Conservation (phyloP, 495 filamentous ascomycete genomes). For the Penicillium lividum region DNA sequence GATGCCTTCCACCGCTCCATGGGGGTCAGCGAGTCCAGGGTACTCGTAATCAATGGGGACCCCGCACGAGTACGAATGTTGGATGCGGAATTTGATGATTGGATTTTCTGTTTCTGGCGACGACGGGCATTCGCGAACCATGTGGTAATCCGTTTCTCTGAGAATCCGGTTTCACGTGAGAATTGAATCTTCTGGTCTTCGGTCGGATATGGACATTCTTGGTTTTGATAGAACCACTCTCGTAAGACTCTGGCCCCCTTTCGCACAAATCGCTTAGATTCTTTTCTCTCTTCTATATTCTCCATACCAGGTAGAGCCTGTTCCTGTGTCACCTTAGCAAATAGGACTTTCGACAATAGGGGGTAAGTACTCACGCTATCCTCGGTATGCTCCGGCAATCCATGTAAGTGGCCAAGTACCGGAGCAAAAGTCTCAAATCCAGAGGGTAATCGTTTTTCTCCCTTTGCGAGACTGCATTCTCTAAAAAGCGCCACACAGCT, state of each 20-base stretch:
- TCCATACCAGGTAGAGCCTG: background rate
- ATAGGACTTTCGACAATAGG: background rate
- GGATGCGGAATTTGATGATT: constrained; percentile 51
- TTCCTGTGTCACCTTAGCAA: background rate
- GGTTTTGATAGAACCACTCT: constrained; percentile 43
- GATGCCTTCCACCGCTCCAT: constrained; percentile 80
- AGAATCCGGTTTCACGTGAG: constrained; percentile 38
- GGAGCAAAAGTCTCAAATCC: constrained; percentile 49
- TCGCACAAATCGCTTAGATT: constrained; percentile 61
- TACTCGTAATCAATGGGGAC: constrained; percentile 42
- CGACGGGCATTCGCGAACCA: constrained; percentile 49
- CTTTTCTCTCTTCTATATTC: constrained; percentile 25
- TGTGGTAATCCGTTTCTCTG: constrained; percentile 36
- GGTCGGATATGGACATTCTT: constrained; percentile 48
- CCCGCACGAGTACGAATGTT: constrained; percentile 39
- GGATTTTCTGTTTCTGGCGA: constrained; percentile 50
- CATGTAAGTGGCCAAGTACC: constrained; percentile 43
- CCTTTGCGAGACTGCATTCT: constrained; percentile 64
- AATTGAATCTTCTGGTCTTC: constrained; percentile 36
- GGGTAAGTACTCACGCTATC: constrained; percentile 12
- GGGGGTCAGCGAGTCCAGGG: constrained; percentile 60
- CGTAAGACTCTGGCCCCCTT: constrained; percentile 49
- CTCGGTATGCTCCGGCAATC: constrained; percentile 40
- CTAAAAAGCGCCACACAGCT: constrained; percentile 75
- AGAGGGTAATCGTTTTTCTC: constrained; percentile 44